Evolutionary conservation across 108 stramenopile species (phyloP).

Genomic region (Hondaea fermentalgiana): DNA sequence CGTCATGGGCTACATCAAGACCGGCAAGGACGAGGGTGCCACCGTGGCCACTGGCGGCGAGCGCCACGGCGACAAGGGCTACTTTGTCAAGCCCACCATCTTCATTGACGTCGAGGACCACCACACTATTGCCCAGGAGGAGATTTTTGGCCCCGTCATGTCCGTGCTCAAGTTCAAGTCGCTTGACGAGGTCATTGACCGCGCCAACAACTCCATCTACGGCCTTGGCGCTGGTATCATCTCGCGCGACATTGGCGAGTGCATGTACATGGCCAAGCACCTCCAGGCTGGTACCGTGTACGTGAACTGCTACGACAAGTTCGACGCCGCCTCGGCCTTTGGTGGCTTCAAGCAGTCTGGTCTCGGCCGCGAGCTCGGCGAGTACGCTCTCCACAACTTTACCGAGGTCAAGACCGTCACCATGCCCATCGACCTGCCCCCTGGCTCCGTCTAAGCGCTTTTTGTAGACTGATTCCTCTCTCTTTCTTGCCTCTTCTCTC

Average conservation of each 20-base stretch:
- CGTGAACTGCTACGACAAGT: conserved; percentile 62
- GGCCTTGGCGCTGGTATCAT: conserved; percentile 68
- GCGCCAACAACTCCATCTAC: conserved; percentile 62
- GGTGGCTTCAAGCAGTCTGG: conserved; percentile 60
- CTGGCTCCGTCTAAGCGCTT: not conserved
- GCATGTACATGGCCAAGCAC: conserved; percentile 43
- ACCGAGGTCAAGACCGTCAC: conserved; percentile 45
- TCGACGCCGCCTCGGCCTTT: conserved; percentile 46
- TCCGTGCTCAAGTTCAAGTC: conserved; percentile 60
- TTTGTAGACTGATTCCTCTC: too few species aligned
- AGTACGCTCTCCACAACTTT: conserved; percentile 39
- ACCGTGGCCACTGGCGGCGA: conserved; percentile 26
- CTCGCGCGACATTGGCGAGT: conserved; percentile 51
- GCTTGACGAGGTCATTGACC: conserved; percentile 60
- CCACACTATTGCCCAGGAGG: conserved; percentile 46
- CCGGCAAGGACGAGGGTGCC: conserved; percentile 41
- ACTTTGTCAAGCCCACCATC: conserved; percentile 43
- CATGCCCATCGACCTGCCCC: conserved; percentile 12
- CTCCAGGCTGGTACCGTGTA: conserved; percentile 56
- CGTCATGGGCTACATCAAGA: conserved; percentile 30
- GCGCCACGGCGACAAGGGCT: conserved; percentile 37
- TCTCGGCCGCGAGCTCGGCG: conserved; percentile 58
- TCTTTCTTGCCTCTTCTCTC: too few species aligned
- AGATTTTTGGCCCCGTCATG: conserved; percentile 62
- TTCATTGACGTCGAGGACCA: conserved; percentile 34